Percentiles rank a stretch among this genome's conserved stretches.
phyloP scores from a whole-genome alignment of 495 filamentous ascomycete species.

The Wilcoxina mikolae region DNA sequence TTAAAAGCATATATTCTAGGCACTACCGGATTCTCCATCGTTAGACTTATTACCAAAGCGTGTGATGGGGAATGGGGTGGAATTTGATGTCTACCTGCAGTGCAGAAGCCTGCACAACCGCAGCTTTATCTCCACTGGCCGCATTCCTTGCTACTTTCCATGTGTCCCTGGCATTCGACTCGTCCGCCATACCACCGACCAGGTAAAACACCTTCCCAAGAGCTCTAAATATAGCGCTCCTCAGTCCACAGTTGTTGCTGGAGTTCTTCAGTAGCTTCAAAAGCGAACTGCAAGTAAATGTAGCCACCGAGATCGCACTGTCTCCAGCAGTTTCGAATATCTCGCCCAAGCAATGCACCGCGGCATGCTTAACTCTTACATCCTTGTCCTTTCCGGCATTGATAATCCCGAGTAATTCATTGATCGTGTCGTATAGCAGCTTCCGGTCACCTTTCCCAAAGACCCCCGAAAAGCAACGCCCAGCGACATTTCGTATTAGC shows the following conservation, averaged over 20 bases:
- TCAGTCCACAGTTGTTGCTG: conserved; percentile 61
- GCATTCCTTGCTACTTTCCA: conserved; percentile 82
- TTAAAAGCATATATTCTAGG: conserved; percentile 53
- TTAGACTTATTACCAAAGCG: background rate
- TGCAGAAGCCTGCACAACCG: conserved; percentile 59
- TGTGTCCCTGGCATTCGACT: conserved; percentile 67
- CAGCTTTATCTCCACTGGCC: conserved; percentile 64
- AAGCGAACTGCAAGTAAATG: conserved; percentile 51
- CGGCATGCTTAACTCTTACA: conserved; percentile 46
- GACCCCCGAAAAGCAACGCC: conserved; percentile 66
- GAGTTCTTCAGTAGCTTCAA: conserved; percentile 69
- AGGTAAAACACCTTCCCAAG: conserved; percentile 61
- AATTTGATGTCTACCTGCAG: conserved; percentile 19
- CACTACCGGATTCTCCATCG: conserved; percentile 35
- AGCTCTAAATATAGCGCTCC: conserved; percentile 67
- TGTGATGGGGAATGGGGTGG: background rate
- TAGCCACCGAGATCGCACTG: conserved; percentile 76
- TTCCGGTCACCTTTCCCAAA: conserved; percentile 82
- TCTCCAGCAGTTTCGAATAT: conserved; percentile 81
- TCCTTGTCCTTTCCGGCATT: conserved; percentile 76
- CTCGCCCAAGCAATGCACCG: conserved; percentile 75
- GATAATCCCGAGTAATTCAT: conserved; percentile 64
- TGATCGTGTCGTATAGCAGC: conserved; percentile 82
- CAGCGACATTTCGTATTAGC: conserved; percentile 77
- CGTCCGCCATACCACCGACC: conserved; percentile 63